Base-by-base conservation (phyloP, 306 rosid species). In the Cyamopsis tetragonoloba region DNA sequence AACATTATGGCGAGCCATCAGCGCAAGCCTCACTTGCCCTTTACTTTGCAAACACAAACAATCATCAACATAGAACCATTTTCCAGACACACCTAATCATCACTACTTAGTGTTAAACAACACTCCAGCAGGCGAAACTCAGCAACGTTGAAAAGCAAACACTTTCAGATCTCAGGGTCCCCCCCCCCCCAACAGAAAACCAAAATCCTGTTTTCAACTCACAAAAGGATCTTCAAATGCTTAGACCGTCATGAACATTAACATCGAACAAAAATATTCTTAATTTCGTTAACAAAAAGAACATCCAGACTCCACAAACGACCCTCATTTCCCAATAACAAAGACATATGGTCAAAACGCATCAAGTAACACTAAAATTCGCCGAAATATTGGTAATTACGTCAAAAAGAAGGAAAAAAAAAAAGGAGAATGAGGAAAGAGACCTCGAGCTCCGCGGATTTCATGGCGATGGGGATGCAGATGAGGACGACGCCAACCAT, bases 381-480 rank as follows among this genome's bases (percentile, higher is more conserved):
- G 1, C 6, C 13, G 0, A 48, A 15, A 11, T 3, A 55, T 55
- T 19, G 13, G 14, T 20, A 30, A n/a, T n/a, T n/a, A n/a, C n/a
- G n/a, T n/a, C n/a, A n/a, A n/a, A n/a, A 37, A 37, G 7, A 1
- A 37, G 14, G 1, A 9, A 13, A 37, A 11, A 1, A 37, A 4
- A 37, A 0, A 39, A 1, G 1, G 32, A 2, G 20, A 26, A 20
- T 80, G 8, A 49, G 44, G 11, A 4, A 8, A 37, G 35, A n/a
- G 5, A 77, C 99, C 99, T 95, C 99, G 43, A 95, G 97, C 80
- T 90, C 84, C 43, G 97, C 97, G 7, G 97, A 95, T 81, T 86
- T 88, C 78, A 91, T 95, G 75, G 96, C 96, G 66, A 95, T 85
- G 10, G 99, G 99, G 79, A 95, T 83, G 77, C 99, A 95, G 44